These are phyloP conservation scores for Boletus rufocinnamomeus DNA, from an alignment of 768 basidiomycete species.

Conservation along the genomic window DNA sequence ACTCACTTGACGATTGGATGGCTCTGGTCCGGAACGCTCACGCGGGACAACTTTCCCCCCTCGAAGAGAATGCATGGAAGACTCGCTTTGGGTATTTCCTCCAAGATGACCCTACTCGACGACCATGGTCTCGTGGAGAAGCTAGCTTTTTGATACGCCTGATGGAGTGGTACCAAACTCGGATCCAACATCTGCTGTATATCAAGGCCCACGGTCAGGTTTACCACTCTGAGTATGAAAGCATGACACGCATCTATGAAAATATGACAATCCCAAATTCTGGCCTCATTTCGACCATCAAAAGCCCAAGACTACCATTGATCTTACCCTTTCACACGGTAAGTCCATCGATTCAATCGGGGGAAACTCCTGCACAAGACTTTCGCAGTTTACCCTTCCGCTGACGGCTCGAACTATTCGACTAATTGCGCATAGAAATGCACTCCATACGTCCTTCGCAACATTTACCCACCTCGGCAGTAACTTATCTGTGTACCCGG, in stretches of 20 bases:
- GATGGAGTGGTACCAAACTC: conserved; percentile 43
- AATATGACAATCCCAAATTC: conserved; percentile 20
- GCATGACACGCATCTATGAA: conserved; percentile 8
- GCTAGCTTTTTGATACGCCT: conserved; percentile 47
- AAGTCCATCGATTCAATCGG: conserved; percentile 11
- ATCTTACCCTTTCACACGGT: conserved; percentile 54
- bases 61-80: conserved; percentile 36
- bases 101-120: conserved; percentile 22
- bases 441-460: conserved; percentile 46
- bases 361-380: background rate
- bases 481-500: conserved; percentile 38
- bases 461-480: conserved; percentile 37
- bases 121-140: conserved; percentile 35
- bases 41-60: conserved; percentile 25
- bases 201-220: conserved; percentile 37
- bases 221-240: conserved; percentile 20
- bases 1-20: conserved; percentile 41
- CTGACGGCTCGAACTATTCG: conserved; percentile 43
- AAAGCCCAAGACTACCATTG: conserved; percentile 38
- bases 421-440: conserved; percentile 49
- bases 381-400: conserved; percentile 48
- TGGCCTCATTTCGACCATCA: conserved; percentile 25
- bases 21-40: conserved; percentile 32
- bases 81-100: conserved; percentile 34
- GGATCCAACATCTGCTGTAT: conserved; percentile 47